A percentile compares a stretch with the other conserved stretches of the same genome.
These are phyloP conservation scores for Mortierella sp. DNA, from an alignment of 371 early-diverging fungal genomes.

Conservation along the genomic window DNA sequence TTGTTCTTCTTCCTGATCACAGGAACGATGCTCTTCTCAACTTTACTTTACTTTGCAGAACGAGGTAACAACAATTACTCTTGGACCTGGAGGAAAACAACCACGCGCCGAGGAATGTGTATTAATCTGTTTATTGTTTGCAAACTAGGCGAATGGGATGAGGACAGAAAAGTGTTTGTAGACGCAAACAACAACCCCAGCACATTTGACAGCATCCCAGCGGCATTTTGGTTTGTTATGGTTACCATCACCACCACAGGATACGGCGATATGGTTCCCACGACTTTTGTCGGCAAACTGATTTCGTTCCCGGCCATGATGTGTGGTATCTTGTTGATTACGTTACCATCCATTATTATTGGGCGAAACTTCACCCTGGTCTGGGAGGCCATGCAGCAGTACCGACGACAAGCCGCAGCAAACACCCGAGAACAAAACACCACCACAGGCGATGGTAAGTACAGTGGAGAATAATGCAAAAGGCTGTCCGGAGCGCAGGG, in stretches of 20 bases:
- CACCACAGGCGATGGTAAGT: conserved; percentile 25
- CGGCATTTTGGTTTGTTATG: conserved; percentile 84
- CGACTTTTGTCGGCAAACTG: conserved; percentile 84
- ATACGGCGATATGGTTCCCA: conserved; percentile 88
- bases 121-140: too few relatives aligned
- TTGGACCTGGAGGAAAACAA: too few relatives aligned
- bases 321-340: conserved; percentile 85
- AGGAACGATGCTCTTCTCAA: conserved; percentile 78
- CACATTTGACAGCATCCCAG: conserved; percentile 85
- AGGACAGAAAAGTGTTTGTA: conserved; percentile 76
- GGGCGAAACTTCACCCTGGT: conserved; percentile 89
- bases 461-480: too few relatives aligned
- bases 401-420: conserved; percentile 41
- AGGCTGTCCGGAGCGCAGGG: too few relatives aligned
- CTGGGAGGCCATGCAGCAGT: conserved; percentile 80
- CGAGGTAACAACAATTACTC: conserved; percentile 60
- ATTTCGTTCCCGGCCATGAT: conserved; percentile 89
- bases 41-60: conserved; percentile 87
- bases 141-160: conserved; percentile 75
- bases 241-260: conserved; percentile 91
- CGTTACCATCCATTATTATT: conserved; percentile 88
- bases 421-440: conserved; percentile 22
- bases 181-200: conserved; percentile 52
- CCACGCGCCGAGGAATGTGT: too few relatives aligned
- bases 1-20: conserved; percentile 82